Conservation (phyloP, 2,329 filamentous ascomycete species). For the Colletotrichum noveboracense region DNA sequence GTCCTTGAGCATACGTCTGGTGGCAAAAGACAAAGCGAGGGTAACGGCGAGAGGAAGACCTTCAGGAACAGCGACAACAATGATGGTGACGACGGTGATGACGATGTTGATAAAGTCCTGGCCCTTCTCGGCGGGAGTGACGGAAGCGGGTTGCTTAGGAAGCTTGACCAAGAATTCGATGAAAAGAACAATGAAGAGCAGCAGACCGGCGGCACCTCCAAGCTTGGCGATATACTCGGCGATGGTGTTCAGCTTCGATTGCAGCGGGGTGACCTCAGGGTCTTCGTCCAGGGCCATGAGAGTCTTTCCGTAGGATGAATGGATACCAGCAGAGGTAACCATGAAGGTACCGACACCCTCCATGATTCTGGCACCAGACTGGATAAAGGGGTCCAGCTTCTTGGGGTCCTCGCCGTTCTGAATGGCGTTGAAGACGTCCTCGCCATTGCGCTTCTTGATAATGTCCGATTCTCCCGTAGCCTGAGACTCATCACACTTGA, state of each 20-base stretch:
- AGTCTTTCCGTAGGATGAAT: slow-evolving; percentile 78
- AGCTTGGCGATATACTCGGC: slow-evolving; percentile 81
- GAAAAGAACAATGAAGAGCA: slow-evolving; percentile 84
- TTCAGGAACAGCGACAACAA: slow-evolving; percentile 81
- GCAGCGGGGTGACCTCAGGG: slow-evolving; percentile 76
- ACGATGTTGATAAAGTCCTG: slow-evolving; percentile 79
- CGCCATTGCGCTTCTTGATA: slow-evolving; percentile 69
- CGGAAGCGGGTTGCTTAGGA: slow-evolving; percentile 48
- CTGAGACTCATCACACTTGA: slow-evolving; percentile 80
- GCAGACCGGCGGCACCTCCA: slow-evolving; percentile 76
- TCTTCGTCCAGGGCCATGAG: slow-evolving; percentile 76
- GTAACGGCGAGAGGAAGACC: slow-evolving; percentile 81
- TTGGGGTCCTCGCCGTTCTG: slow-evolving; percentile 68
- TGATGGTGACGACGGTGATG: slow-evolving; percentile 80
- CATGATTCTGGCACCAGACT: slow-evolving; percentile 81
- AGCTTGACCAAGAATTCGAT: slow-evolving; percentile 83
- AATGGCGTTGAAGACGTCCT: slow-evolving; percentile 74
- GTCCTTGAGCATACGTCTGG: slow-evolving; percentile 77
- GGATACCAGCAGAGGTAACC: slow-evolving; percentile 74
- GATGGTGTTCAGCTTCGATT: slow-evolving; percentile 76
- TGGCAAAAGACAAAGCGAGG: slow-evolving; percentile 77
- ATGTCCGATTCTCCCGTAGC: slow-evolving; percentile 82
- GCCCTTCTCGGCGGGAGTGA: slow-evolving; percentile 74
- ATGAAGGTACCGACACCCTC: slow-evolving; percentile 79
- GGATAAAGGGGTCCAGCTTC: slow-evolving; percentile 84